A percentile compares a stretch with the other conserved stretches of the same genome.
phyloP scores from a whole-genome alignment of 164 flowering plant genomes.

The Chloranthus sessilifolius region DNA sequence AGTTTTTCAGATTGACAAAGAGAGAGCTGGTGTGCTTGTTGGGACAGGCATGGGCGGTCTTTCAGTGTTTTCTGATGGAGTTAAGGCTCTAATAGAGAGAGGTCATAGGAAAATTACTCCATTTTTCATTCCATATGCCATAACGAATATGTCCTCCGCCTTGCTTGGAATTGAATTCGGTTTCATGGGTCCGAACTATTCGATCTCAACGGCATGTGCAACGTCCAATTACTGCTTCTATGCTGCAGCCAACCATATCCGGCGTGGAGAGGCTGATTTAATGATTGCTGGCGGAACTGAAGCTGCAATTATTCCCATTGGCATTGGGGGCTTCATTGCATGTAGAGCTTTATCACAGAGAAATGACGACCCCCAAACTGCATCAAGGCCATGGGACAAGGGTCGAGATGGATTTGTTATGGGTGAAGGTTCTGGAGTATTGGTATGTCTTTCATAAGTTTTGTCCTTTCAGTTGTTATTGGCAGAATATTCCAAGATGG shows the following conservation, averaged over 20 bases:
- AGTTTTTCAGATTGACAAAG: slow-evolving; percentile 63
- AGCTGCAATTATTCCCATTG: slow-evolving; percentile 89
- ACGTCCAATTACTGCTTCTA: slow-evolving; percentile 93
- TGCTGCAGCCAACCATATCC: slow-evolving; percentile 97
- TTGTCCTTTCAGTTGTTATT: background rate
- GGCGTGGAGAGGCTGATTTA: slow-evolving; percentile 92
- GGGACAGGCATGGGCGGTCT: slow-evolving; percentile 97
- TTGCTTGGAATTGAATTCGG: slow-evolving; percentile 93
- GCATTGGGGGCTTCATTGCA: slow-evolving; percentile 91
- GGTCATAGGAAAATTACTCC: slow-evolving; percentile 89
- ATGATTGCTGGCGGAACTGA: slow-evolving; percentile 98
- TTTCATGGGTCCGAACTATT: slow-evolving; percentile 94
- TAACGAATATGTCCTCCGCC: slow-evolving; percentile 95
- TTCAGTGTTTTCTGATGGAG: slow-evolving; percentile 81
- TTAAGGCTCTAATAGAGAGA: slow-evolving; percentile 74
- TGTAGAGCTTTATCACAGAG: slow-evolving; percentile 98
- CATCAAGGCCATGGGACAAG: slow-evolving; percentile 97
- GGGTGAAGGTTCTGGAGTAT: slow-evolving; percentile 93
- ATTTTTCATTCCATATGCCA: slow-evolving; percentile 91
- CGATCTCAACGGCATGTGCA: slow-evolving; percentile 96
- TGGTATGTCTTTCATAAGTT: slow-evolving; percentile 43
- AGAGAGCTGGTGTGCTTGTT: slow-evolving; percentile 76
- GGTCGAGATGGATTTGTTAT: slow-evolving; percentile 95
- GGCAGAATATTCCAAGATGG: background rate
- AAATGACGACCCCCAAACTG: slow-evolving; percentile 95